phyloP scores from a whole-genome alignment of 2,329 filamentous ascomycete genomes.

The Fusarium begoniae region DNA sequence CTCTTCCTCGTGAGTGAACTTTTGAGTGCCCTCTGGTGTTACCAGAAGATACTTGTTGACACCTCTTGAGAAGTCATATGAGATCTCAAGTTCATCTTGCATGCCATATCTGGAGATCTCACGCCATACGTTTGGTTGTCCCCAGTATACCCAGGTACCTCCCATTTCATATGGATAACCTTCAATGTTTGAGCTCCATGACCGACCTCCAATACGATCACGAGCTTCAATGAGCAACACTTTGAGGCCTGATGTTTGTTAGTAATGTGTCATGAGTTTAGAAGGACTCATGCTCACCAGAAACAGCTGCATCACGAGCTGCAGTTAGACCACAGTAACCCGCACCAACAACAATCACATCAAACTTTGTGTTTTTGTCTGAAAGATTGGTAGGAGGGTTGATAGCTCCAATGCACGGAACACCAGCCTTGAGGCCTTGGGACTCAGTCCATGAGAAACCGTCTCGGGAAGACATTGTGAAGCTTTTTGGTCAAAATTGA shows the following conservation, averaged over 20 bases:
- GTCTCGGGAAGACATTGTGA: conserved; percentile 43
- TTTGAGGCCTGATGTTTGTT: conserved; percentile 39
- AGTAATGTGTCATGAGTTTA: accelerated
- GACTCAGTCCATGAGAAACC: conserved; percentile 45
- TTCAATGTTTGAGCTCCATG: conserved; percentile 55
- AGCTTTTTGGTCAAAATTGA: accelerated
- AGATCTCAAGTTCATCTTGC: conserved; percentile 50
- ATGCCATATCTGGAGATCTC: conserved; percentile 59
- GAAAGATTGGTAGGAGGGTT: conserved; percentile 37
- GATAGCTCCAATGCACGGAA: conserved; percentile 46
- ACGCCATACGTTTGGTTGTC: conserved; percentile 53
- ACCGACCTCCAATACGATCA: conserved; percentile 59
- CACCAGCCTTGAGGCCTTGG: conserved; percentile 42
- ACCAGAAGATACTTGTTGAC: conserved; percentile 54
- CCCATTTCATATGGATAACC: conserved; percentile 59
- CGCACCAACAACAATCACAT: conserved; percentile 46
- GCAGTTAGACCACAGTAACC: conserved; percentile 46
- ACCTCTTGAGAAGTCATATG: conserved; percentile 52
- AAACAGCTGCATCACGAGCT: conserved; percentile 40
- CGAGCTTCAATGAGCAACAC: conserved; percentile 58
- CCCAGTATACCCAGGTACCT: conserved; percentile 60
- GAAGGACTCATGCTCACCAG: conserved; percentile 31
- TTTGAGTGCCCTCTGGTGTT: conserved; percentile 40
- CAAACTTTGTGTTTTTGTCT: conserved; percentile 20
- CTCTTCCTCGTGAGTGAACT: conserved; percentile 55